Conservation (phyloP, 2,329 filamentous ascomycete genomes). For the Colletotrichum sp. region DNA sequence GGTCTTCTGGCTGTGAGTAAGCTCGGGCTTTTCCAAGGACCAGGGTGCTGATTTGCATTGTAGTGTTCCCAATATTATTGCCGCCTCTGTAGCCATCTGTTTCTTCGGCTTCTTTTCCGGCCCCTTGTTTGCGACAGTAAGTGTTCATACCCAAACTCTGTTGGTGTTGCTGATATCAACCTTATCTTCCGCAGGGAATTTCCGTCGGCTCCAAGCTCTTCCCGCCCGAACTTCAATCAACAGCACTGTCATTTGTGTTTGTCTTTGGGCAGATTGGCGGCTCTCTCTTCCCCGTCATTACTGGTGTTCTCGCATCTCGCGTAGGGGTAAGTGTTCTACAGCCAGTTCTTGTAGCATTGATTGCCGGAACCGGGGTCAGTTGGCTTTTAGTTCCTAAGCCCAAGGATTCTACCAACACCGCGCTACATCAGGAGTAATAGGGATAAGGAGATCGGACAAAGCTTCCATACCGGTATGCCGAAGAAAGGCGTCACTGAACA, state of each 20-base stretch:
- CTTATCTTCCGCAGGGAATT: slow-evolving; percentile 46
- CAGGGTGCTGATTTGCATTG: neutral
- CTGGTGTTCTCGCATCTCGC: slow-evolving; percentile 52
- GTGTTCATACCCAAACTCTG: slow-evolving; percentile 12
- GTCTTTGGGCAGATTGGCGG: slow-evolving; percentile 62
- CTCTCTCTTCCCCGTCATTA: slow-evolving; percentile 59
- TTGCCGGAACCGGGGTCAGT: slow-evolving; percentile 48
- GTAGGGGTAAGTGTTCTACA: slow-evolving; percentile 54
- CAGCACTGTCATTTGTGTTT: slow-evolving; percentile 55
- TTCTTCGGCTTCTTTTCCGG: slow-evolving; percentile 63
- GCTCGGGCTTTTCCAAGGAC: fast-evolving
- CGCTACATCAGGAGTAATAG: slow-evolving; percentile 38
- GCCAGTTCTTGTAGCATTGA: slow-evolving; percentile 53
- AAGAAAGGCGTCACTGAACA: neutral
- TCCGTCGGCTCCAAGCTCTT: slow-evolving; percentile 59
- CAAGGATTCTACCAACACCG: slow-evolving; percentile 32
- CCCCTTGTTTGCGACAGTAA: slow-evolving; percentile 61
- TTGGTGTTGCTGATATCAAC: too few relatives aligned
- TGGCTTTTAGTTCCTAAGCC: slow-evolving; percentile 51
- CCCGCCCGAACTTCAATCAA: slow-evolving; percentile 36
- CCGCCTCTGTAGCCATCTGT: slow-evolving; percentile 57
- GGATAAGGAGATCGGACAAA: neutral
- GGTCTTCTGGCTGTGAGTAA: slow-evolving; percentile 61
- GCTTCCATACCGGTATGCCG: fast-evolving
- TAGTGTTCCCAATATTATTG: slow-evolving; percentile 49